Percentiles rank a stretch among this genome's conserved stretches.
These are phyloP conservation scores for Dysphania ambrosioides DNA, from an alignment of 148 eudicot species.

Conservation along the genomic window DNA sequence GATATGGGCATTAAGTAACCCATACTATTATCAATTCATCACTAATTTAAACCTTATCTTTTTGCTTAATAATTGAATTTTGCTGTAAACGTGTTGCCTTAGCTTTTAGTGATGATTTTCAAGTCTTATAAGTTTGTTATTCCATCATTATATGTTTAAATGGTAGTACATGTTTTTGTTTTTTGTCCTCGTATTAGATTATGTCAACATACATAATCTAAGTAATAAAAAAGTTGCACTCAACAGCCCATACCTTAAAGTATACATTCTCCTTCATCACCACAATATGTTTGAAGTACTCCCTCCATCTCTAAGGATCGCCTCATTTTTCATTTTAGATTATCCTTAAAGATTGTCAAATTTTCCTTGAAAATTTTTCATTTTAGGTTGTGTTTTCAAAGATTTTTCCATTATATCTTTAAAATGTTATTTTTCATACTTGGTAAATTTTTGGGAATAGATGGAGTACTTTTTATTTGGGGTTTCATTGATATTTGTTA, in stretches of 20 bases:
- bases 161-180: neutral
- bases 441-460: too few species aligned
- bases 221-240: constrained; percentile 11
- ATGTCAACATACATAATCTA: too few species aligned
- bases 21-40: neutral
- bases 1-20: neutral
- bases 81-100: neutral
- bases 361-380: too few species aligned
- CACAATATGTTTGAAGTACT: too few species aligned
- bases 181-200: neutral
- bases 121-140: neutral
- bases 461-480: too few species aligned
- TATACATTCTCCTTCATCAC: neutral
- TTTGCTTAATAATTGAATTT: neutral
- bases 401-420: too few species aligned
- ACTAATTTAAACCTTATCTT: neutral
- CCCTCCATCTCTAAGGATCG: too few species aligned
- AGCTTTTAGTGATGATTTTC: neutral
- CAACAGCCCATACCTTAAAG: constrained; percentile 8
- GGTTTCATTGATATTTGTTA: too few species aligned
- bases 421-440: too few species aligned
- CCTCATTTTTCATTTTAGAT: too few species aligned
- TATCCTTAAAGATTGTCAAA: too few species aligned
- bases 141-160: constrained; percentile 1
- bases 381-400: too few species aligned